Evolutionary conservation across 257 asterid genomes (phyloP), one percentile per base, ranked within the genome.

Genomic region (Echium plantagineum): DNA sequence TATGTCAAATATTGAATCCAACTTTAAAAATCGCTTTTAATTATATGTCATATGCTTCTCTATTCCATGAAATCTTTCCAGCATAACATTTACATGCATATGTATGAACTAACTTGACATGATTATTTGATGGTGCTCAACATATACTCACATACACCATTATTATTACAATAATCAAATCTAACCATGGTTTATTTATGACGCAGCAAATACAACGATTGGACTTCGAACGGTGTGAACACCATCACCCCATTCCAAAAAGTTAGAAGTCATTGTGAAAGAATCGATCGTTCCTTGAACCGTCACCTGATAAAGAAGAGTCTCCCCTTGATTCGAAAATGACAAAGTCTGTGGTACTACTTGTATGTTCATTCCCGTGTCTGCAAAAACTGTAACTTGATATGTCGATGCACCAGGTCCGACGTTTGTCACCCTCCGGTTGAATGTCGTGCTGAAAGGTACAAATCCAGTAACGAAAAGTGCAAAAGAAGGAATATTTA

Each of bases 401-500:
- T 53, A 53, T 9, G 57, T 53, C 3, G 57, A 53, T 5, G 5
- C 26, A 53, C 21, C 21, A 5, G 57, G 57, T 8, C 24, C 57
- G 9, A 53, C 57, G 6, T 53, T 53, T 18, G 57, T 53, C 57
- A 53, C 57, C 15, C 7, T 21, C 12, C 57, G 21, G 57, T 18
- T 53, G 15, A n/a, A 53, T 10, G 21, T 53, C 24, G 57, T 24
- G 5, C 57, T 53, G 24, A 46, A 47, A 22, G 52, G 22, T 16
- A 10, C 38, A 2, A 21, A 61, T 38, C 21, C 15, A 47, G 12
- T n/a, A 15, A 22, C 57, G 6, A 24, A 30, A 42, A 61, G 56
- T 38, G 24, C 65, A 38, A 6, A 47, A 15, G 24, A 24, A 61
- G 28, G 52, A 15, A 15, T 30, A 24, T 62, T 51, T 62, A 87